These are phyloP conservation scores for Ploettnerulaceae sp. DNA, from an alignment of 2,329 filamentous ascomycete genomes.

Conservation along the genomic window DNA sequence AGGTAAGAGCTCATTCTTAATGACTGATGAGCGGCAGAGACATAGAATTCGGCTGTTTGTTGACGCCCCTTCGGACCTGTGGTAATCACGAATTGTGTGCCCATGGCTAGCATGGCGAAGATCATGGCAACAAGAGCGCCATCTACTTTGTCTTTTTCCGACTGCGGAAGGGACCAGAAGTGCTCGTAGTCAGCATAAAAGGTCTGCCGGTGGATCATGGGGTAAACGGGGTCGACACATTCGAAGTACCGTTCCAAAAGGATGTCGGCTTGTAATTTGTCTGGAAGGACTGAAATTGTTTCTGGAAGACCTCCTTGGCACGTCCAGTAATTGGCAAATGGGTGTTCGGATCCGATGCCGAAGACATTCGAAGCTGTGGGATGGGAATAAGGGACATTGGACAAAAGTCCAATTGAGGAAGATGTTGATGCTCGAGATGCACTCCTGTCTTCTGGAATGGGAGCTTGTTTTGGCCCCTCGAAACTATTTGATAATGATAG, in stretches of 20 bases:
- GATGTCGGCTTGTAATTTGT: conserved; percentile 70
- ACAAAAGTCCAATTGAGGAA: conserved; percentile 55
- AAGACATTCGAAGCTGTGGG: conserved; percentile 72
- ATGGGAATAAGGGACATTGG: conserved; percentile 67
- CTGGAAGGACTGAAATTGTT: conserved; percentile 69
- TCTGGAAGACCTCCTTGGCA: conserved; percentile 70
- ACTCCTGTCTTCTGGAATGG: conserved; percentile 23
- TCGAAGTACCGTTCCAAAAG: conserved; percentile 61
- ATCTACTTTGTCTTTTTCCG: conserved; percentile 58
- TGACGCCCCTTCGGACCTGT: conserved; percentile 56
- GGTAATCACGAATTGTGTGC: conserved; percentile 68
- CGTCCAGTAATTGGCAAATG: conserved; percentile 82
- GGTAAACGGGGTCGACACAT: conserved; percentile 74
- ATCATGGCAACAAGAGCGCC: conserved; percentile 67
- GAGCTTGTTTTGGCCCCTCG: conserved; percentile 23
- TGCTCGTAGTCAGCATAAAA: conserved; percentile 76
- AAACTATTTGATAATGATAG: conserved; percentile 21
- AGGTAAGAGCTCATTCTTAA: conserved; percentile 71
- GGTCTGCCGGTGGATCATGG: conserved; percentile 69
- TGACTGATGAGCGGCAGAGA: conserved; percentile 73
- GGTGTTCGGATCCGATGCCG: conserved; percentile 73
- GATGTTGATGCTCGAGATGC: conserved; percentile 27
- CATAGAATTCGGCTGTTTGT: conserved; percentile 76
- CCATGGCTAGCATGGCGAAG: conserved; percentile 72
- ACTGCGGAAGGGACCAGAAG: conserved; percentile 61